Percentiles rank a stretch among this genome's conserved stretches.
These are phyloP conservation scores for Rutidosis leptorrhynchoides DNA, from an alignment of 129 eudicot genomes.

Conservation along the genomic window DNA sequence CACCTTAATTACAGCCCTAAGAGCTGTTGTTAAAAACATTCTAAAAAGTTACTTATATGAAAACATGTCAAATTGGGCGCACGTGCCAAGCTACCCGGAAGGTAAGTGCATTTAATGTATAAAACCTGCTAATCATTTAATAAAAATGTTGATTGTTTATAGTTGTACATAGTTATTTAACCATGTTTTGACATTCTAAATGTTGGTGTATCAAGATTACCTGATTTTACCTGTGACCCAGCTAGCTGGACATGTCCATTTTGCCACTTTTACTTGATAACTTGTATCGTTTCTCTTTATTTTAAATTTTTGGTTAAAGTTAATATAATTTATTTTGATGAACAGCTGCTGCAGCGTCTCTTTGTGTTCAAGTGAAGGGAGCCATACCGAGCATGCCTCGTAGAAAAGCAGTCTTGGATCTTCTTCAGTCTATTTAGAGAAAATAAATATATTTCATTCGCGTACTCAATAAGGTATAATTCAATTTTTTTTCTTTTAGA, in stretches of 20 bases:
- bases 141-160: no score
- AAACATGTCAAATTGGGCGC: neutral
- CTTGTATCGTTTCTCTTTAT: neutral
- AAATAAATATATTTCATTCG: neutral
- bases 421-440: conserved; percentile 48
- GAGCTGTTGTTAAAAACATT: no score
- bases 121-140: no score
- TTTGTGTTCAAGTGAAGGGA: conserved; percentile 97
- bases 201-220: neutral
- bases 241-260: neutral
- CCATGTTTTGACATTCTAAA: no score
- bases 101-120: no score
- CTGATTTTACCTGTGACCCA: neutral
- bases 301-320: neutral
- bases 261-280: neutral
- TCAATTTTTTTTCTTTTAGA: conserved; percentile 1
- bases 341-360: conserved; percentile 97
- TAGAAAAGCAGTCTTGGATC: conserved; percentile 76
- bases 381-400: conserved; percentile 98
- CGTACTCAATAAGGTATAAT: conserved; percentile 36
- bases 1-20: no score
- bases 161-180: no score
- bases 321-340: conserved; percentile 24
- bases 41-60: neutral
- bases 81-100: neutral